These are phyloP conservation scores for Apiospora kogelbergensis DNA, from an alignment of 2,329 filamentous ascomycete genomes.

Conservation along the genomic window DNA sequence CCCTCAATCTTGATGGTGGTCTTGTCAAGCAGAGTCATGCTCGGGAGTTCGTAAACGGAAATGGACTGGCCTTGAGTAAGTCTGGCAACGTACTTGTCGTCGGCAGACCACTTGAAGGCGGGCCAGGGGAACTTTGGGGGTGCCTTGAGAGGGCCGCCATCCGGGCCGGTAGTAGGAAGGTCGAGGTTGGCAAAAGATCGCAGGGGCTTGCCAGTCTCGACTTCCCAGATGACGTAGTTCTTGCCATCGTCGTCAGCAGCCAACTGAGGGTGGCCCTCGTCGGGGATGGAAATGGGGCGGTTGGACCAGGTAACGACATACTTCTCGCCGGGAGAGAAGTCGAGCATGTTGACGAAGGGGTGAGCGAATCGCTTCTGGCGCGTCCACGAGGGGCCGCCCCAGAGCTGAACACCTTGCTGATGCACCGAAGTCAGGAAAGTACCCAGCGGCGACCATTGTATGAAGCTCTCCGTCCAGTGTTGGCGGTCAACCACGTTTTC, in stretches of 20 bases:
- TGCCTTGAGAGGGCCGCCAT: constrained; percentile 66
- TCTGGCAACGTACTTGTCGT: constrained; percentile 95
- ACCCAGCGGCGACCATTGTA: constrained; percentile 95
- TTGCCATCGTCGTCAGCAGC: constrained; percentile 94
- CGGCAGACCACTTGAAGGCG: constrained; percentile 98
- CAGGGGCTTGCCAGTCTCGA: constrained; percentile 83
- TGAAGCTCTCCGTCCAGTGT: constrained; percentile 97
- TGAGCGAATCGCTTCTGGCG: constrained; percentile 92
- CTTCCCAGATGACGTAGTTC: constrained; percentile 99
- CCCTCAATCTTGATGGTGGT: constrained; percentile 94
- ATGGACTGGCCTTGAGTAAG: constrained; percentile 87
- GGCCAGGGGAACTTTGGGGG: constrained; percentile 93
- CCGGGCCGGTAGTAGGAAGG: constrained; percentile 58
- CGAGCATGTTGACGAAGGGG: constrained; percentile 91
- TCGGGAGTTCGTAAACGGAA: constrained; percentile 84
- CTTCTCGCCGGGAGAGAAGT: constrained; percentile 90
- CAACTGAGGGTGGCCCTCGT: constrained; percentile 79
- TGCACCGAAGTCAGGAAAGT: constrained; percentile 95
- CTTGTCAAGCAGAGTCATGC: constrained; percentile 89
- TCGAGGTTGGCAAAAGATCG: constrained; percentile 94
- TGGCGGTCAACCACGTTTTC: constrained; percentile 88
- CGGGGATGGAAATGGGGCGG: constrained; percentile 87
- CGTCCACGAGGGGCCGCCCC: constrained; percentile 88
- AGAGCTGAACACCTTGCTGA: constrained; percentile 93
- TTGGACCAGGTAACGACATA: constrained; percentile 98